Percentiles rank a stretch among this genome's conserved stretches.
Conservation (phyloP, 768 basidiomycete genomes). For the Termitomyces bulborhizus region DNA sequence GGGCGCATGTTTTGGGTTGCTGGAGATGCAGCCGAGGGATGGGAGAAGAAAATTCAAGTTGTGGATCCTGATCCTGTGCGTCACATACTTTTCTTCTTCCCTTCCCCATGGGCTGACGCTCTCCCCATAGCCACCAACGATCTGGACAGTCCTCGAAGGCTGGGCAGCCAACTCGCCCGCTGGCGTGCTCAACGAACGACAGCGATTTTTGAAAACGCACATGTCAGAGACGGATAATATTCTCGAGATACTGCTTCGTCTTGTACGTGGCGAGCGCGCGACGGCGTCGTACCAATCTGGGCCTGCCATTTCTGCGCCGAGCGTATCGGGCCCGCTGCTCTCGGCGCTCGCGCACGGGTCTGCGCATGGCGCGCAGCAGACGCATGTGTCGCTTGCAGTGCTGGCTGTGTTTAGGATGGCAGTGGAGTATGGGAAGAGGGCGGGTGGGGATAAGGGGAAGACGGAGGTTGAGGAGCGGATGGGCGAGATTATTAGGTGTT, state of each 20-base stretch:
- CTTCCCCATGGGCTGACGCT: background rate
- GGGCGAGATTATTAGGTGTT: conserved; percentile 83
- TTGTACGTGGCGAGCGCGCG: conserved; percentile 86
- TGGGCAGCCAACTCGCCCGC: conserved; percentile 86
- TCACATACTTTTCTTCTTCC: conserved; percentile 6
- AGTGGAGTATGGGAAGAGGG: conserved; percentile 74
- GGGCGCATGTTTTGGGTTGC: conserved; percentile 85
- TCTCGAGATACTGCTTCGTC: conserved; percentile 86
- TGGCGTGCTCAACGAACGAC: conserved; percentile 69
- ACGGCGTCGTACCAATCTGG: conserved; percentile 61
- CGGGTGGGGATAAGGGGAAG: conserved; percentile 60
- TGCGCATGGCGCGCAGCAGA: conserved; percentile 83
- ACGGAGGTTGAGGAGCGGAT: conserved; percentile 67
- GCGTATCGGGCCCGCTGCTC: conserved; percentile 62
- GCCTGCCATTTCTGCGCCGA: conserved; percentile 55
- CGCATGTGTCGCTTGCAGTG: conserved; percentile 89
- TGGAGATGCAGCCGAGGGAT: conserved; percentile 79
- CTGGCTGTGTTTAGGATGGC: conserved; percentile 86
- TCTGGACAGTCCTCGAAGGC: conserved; percentile 82
- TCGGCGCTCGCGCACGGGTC: conserved; percentile 69
- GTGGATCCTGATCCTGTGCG: conserved; percentile 93
- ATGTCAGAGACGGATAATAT: conserved; percentile 84
- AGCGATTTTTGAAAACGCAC: conserved; percentile 85
- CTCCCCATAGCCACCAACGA: conserved; percentile 71
- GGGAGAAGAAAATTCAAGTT: conserved; percentile 92